These are phyloP conservation scores for Canna indica DNA, from an alignment of 176 grass and related monocot species.

Conservation along the genomic window DNA sequence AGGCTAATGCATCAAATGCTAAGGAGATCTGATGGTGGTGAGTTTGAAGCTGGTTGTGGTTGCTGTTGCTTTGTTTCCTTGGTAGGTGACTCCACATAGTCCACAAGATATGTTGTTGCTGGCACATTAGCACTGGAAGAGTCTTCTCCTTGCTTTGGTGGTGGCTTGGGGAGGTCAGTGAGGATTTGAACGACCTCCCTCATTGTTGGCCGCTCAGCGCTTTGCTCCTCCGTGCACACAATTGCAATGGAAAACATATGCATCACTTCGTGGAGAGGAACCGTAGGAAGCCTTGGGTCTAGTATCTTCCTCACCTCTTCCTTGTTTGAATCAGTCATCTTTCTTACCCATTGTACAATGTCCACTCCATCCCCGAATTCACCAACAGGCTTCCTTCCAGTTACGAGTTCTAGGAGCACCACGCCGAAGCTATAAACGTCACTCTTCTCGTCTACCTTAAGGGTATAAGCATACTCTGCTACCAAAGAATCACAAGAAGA, in stretches of 20 bases:
- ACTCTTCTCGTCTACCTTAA: conserved; percentile 94
- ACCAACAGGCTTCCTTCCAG: conserved; percentile 75
- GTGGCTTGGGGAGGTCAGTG: conserved; percentile 48
- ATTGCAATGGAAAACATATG: conserved; percentile 84
- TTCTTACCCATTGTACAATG: conserved; percentile 92
- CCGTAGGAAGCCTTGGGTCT: conserved; percentile 67
- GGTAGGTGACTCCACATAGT: not conserved
- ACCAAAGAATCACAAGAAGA: not conserved
- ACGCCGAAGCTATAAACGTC: conserved; percentile 98
- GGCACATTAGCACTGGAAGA: conserved; percentile 19
- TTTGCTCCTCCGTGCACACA: conserved; percentile 93
- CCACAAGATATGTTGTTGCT: not conserved
- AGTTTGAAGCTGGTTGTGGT: conserved; percentile 8
- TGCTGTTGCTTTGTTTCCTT: conserved; percentile 42
- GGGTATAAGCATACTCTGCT: conserved; percentile 93
- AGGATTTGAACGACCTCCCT: conserved; percentile 94
- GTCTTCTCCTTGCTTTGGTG: conserved; percentile 31
- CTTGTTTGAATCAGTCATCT: conserved; percentile 44
- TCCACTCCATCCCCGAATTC: conserved; percentile 93
- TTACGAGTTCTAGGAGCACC: conserved; percentile 80
- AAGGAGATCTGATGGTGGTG: conserved; percentile 42
- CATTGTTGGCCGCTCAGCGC: conserved; percentile 83
- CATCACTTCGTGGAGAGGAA: conserved; percentile 63
- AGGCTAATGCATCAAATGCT: conserved; percentile 46
- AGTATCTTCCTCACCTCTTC: conserved; percentile 62